Base-by-base conservation (phyloP, 345 rosid species). In the Ceriops tagal region DNA sequence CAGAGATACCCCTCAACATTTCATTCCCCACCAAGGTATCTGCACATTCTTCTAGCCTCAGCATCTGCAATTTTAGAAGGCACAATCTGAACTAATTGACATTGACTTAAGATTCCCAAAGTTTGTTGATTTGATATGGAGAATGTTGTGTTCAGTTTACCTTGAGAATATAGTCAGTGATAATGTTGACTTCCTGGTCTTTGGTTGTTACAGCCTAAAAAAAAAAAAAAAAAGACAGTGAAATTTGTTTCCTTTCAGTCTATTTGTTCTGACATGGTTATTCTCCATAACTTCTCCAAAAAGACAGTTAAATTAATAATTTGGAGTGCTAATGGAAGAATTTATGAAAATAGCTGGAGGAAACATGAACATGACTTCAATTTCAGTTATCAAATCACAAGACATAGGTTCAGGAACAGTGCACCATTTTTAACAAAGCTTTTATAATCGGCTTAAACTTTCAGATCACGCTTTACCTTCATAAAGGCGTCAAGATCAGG, bases 161-260 rank as follows among this genome's bases (percentile, higher is more conserved):
- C 93, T 90, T 90, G 24, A 90, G 76, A 39, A 90, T 79, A 77
- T 90, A 90, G 73, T 90, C 93, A 43, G 96, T 90, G n/a, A 86
- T 81, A 16, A 90, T 84, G 77, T 70, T 85, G 56, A 83, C 64
- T 65, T 86, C 83, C 39, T 88, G 93, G 24, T 92, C 96, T 76
- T 85, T 83, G 3, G 83, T 65, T 43, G 90, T 73, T 59, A 82
- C 75, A 49, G 93, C 91, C 96, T 89, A 16, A 9, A 24, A 11
- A 13, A 24, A 0, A 13, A 24, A 0, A 4, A 24, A 16, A 22
- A 24, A 24, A 0, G 30, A 56, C 31, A 56, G 11, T 21, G 28
- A 27, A 56, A 10, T 56, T 27, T 21, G 6, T 5, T 56, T 21
- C 59, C 8, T 3, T 22, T 56, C 18, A 24, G 26, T 24, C 11